A percentile compares a stretch with the other conserved stretches of the same genome.
phyloP scores from a whole-genome alignment of 768 basidiomycete genomes.

The Macrocybe gigantea region DNA sequence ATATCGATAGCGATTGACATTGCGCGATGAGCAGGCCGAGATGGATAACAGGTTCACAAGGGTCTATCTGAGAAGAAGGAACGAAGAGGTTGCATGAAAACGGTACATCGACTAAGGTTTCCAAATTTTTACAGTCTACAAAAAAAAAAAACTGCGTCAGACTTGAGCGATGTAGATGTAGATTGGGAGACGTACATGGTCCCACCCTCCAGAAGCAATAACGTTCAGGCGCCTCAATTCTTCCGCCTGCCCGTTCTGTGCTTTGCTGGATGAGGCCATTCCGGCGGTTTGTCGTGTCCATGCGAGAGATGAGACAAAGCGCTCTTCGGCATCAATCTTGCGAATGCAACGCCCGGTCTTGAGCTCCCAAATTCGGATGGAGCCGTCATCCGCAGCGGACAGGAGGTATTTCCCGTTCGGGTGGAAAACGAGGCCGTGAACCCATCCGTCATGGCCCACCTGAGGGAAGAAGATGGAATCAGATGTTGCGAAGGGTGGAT shows the following conservation, averaged over 20 bases:
- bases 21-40: too few relatives aligned
- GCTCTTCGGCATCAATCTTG: constrained; percentile 78
- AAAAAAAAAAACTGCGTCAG: too few relatives aligned
- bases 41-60: too few relatives aligned
- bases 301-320: constrained; percentile 75
- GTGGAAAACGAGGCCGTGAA: constrained; percentile 65
- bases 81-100: too few relatives aligned
- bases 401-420: constrained; percentile 66
- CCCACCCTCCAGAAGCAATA: constrained; percentile 62
- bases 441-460: constrained; percentile 65
- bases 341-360: constrained; percentile 60
- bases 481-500: constrained; percentile 3
- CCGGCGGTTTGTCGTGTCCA: constrained; percentile 61
- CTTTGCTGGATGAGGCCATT: constrained; percentile 26
- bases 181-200: constrained; percentile 26
- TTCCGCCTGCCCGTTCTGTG: constrained; percentile 28
- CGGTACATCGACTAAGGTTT: too few relatives aligned
- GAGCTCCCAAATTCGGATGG: constrained; percentile 69
- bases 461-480: constrained; percentile 1
- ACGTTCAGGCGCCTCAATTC: constrained; percentile 55
- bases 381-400: constrained; percentile 69
- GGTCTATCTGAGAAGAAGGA: too few relatives aligned
- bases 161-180: too few relatives aligned
- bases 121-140: too few relatives aligned
- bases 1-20: too few relatives aligned